Evolutionary conservation across 2,329 filamentous ascomycete species (phyloP).

Genomic region (Cladorrhinum sp.): DNA sequence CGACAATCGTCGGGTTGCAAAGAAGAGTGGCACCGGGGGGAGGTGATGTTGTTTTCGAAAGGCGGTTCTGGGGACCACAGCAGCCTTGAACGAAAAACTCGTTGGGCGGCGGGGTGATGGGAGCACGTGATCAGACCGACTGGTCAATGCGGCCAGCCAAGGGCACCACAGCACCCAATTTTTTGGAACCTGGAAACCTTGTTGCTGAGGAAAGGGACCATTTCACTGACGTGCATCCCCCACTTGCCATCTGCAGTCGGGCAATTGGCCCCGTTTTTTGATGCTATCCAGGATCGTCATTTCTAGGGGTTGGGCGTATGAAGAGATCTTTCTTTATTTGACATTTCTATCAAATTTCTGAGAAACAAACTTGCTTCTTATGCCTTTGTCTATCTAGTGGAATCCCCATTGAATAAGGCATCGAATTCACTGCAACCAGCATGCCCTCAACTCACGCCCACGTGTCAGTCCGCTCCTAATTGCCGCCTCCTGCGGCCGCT

Average conservation of each 20-base stretch:
- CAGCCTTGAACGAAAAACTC: constrained; percentile 32
- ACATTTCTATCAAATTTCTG: background rate
- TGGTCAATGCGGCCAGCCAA: constrained; percentile 26
- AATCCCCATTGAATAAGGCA: background rate
- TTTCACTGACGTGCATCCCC: constrained; percentile 1
- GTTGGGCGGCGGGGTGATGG: constrained; percentile 30
- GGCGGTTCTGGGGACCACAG: constrained; percentile 25
- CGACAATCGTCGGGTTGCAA: constrained; percentile 26
- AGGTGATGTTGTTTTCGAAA: constrained; percentile 29
- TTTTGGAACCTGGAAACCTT: constrained; percentile 1
- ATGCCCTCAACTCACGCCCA: background rate
- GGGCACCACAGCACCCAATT: no score
- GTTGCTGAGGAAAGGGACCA: background rate
- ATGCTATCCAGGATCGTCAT: background rate
- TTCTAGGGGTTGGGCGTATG: background rate
- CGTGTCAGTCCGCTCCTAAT: background rate
- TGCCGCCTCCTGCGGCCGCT: no score
- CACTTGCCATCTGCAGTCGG: background rate
- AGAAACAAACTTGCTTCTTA: background rate
- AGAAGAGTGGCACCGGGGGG: constrained; percentile 24
- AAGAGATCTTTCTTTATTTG: background rate
- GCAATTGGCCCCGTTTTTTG: background rate
- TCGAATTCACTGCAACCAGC: background rate
- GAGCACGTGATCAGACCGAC: constrained; percentile 21
- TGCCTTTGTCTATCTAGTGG: background rate